Evolutionary conservation across 768 basidiomycete genomes (phyloP), one percentile per base, ranked within the genome.

Genomic region (Boletales sp.): DNA sequence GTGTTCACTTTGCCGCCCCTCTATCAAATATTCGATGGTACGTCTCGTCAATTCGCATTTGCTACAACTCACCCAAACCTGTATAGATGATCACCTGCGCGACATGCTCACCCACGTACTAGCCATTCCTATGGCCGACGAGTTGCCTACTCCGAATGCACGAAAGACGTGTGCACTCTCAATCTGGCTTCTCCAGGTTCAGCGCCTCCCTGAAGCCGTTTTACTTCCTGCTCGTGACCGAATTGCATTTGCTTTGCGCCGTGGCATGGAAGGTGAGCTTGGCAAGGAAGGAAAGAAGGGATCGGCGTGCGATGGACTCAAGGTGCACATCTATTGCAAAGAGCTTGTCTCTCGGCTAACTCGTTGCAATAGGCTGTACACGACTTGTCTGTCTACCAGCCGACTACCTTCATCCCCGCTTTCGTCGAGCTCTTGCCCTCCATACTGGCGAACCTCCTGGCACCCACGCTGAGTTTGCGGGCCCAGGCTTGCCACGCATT

Each of bases 221-320:
- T 72, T 92, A 13, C 58, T 69, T 10, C 84, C 84, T 7, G 80
- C 85, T 7, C 78, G 75, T 8, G 79, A 83, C 56, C 77, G 84
- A 21, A 88, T 93, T 31, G 77, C 84, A 2, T 82, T 80, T 50
- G 86, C 87, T 3, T 62, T 92, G 17, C 77, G 81, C 44, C 82
- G 90, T 39, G 90, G 85, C 21, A 78, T 93, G 51, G 86, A 87
- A 47, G 90, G 90, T 8, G 86, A 91, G 54, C 78, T 92, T 13
- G 90, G 90, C 6, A 89, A 88, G 63, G 90, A 93, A 64, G 90
- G 90, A 10, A 92, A 92, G 73, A 91, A 90, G 60, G 90, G 90
- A 0, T 82, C 90, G 5, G 78, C 75, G 2, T 85, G 78, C 31
- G 90, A 93, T 64, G 87, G 86, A 18, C 74, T 90, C 40, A 88